Base-by-base conservation (phyloP, 2,329 filamentous ascomycete species). In the Microcera coccophila region DNA sequence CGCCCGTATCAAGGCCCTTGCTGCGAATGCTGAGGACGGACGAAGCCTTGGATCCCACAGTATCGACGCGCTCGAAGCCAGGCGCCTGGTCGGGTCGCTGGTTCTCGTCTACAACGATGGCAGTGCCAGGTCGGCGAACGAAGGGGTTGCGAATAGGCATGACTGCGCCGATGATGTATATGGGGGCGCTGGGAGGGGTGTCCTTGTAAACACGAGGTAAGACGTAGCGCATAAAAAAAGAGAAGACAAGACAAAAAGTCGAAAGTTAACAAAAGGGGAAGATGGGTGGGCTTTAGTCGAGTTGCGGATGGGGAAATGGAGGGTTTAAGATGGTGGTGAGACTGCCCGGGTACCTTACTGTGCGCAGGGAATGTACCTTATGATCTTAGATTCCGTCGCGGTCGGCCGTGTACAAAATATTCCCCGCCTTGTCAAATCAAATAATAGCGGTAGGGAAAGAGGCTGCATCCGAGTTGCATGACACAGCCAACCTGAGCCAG, bases 141-240 rank as follows among this genome's bases (percentile, higher is more conserved):
- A 89, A 85, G 21, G 84, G 81, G 64, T 88, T 89, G 54, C 85
- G 82, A 61, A 88, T 85, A 49, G 81, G 77, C 83, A 87, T 87
- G 45, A 52, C 70, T 46, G 34, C 15, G 29, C 5, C 15, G 9
- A 32, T 32, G 11, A 14, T 20, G 34, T 9, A 21, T 5, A 36
- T 17, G 5, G 22, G 7, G 22, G 7, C 7, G 22, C 7, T 26
- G 22, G 22, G 22, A 26, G 7, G 22, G 22, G n/a, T n/a, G n/a
- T n/a, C n/a, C n/a, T n/a, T n/a, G n/a, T n/a, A n/a, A n/a, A n/a
- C n/a, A 26, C 7, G 22, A 26, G 22, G 22, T n/a, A 26, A 36
- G 33, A 21, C 4, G 34, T 36, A 21, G 12, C 11, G 29, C 5
- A 32, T 8, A 7, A 32, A 15, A 16, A n/a, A 36, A n/a, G 19